Conservation (phyloP, 2,329 filamentous ascomycete species). For the Alternaria burnsii region DNA sequence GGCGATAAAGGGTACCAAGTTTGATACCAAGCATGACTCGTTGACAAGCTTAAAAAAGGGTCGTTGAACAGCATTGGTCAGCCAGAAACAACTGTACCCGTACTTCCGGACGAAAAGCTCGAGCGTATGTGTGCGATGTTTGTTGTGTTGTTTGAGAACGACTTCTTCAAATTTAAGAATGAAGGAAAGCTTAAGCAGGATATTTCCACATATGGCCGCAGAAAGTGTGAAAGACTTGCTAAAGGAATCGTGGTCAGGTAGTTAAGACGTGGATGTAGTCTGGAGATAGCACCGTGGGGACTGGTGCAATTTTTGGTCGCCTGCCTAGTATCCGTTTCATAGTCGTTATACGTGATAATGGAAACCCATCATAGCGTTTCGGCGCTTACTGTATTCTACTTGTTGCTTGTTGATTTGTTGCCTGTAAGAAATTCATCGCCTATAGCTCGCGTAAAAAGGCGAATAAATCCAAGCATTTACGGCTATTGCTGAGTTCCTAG, state of each 20-base stretch:
- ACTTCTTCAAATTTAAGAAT: not conserved
- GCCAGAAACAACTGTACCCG: not conserved
- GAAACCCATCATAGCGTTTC: accelerated
- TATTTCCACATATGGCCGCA: not conserved
- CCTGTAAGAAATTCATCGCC: no score
- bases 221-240: not conserved
- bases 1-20: not conserved
- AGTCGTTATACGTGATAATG: no score
- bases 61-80: not conserved
- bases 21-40: not conserved
- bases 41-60: not conserved
- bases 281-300: no score
- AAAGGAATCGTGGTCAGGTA: not conserved
- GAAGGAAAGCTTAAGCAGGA: not conserved
- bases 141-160: not conserved
- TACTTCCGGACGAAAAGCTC: not conserved
- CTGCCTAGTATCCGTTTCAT: no score
- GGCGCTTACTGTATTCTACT: no score
- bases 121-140: not conserved
- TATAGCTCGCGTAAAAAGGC: no score
- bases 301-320: no score
- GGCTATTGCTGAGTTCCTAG: no score
- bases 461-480: no score
- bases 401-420: no score
- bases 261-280: not conserved